Evolutionary conservation across 768 basidiomycete genomes (phyloP), one percentile per base, ranked within the genome.

Genomic region (Grammothele lineata): DNA sequence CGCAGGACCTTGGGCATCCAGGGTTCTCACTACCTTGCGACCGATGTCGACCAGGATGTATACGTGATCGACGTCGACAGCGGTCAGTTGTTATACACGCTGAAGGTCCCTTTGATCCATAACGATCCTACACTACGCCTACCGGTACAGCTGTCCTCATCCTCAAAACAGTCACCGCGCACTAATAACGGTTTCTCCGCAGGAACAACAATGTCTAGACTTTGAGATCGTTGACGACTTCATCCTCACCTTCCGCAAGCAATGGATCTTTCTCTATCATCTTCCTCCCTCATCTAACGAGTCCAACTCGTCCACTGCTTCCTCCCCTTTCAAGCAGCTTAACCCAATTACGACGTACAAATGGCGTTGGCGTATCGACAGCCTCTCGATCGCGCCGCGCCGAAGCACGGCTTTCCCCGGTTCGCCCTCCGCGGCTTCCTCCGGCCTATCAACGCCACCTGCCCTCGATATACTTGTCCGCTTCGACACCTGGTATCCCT

Each of bases 301-400:
- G 4, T 9, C 21, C 23, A 12, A 47, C 33, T 36, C 50, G 27
- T 5, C 25, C 4, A 14, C 40, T 32, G 41, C 24, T 3, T 9
- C 21, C 23, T 1, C 19, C 52, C 2, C 41, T 56, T 2, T 56
- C 53, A 18, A 49, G 66, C 27, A 22, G 18, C 60, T 77, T 4
- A 65, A 70, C 27, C 80, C 82, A 1, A 56, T 77, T 34, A 66
- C 72, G 12, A 62, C 62, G 24, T 68, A 77, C 62, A 60, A 63
- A 42, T 82, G 78, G 69, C 77, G 68, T 36, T 83, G 78, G 77
- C 69, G 66, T n/a, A 65, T 83, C 34, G 81, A 83, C 61, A 74
- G 66, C 24, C 67, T 77, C 51, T 62, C 67, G 23, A 62, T 81
- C 30, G 60, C 60, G 2, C 70, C 72, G 48, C 61, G 58, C 12